Conservation (phyloP, 805 yeast species). For the Candida multigemmis region DNA sequence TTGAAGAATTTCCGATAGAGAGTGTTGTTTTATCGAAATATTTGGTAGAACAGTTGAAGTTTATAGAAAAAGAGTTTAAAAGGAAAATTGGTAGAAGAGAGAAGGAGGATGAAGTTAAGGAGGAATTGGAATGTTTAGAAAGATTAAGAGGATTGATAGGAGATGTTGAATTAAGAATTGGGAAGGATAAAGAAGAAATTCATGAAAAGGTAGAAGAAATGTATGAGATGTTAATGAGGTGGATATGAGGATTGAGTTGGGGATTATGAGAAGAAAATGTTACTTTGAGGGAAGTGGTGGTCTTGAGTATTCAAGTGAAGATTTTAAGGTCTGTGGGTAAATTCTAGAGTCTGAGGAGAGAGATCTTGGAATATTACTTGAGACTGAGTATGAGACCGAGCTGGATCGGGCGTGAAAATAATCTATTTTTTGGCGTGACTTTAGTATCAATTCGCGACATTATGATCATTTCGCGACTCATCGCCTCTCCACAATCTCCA, state of each 20-base stretch:
- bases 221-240: constrained; percentile 15
- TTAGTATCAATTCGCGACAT: too few relatives aligned
- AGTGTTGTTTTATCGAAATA: constrained; percentile 22
- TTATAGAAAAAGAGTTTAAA: constrained; percentile 14
- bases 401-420: too few relatives aligned
- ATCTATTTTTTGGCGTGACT: too few relatives aligned
- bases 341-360: too few relatives aligned
- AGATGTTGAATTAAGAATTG: constrained; percentile 21
- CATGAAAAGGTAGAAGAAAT: constrained; percentile 9
- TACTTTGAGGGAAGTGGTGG: too few relatives aligned
- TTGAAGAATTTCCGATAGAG: constrained; percentile 23
- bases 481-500: too few relatives aligned
- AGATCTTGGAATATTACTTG: too few relatives aligned
- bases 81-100: constrained; percentile 8
- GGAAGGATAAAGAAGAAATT: constrained; percentile 21
- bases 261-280: too few relatives aligned
- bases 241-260: constrained; percentile 12
- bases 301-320: too few relatives aligned
- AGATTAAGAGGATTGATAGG: constrained; percentile 22
- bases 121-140: not conserved
- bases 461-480: too few relatives aligned
- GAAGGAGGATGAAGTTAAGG: not conserved
- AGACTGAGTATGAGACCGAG: too few relatives aligned
- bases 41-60: constrained; percentile 20
- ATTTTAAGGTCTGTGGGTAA: too few relatives aligned